Conservation (phyloP, 805 yeast species). For the Ogataea kodamae region DNA sequence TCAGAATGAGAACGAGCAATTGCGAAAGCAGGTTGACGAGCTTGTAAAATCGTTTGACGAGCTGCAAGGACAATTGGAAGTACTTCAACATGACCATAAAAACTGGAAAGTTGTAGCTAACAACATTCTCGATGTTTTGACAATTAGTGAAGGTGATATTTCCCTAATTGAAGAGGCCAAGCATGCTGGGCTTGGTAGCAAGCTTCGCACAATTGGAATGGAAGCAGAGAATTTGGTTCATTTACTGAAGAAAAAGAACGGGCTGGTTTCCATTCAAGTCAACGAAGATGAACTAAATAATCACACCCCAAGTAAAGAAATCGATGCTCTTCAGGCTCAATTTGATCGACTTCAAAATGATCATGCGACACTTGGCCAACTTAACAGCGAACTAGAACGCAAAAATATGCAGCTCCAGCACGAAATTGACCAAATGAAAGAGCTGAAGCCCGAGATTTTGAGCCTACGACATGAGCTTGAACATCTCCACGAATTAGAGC, state of each 20-base stretch:
- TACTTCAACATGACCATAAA: slow-evolving; percentile 16
- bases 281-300: slow-evolving; percentile 14
- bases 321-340: too few species aligned
- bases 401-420: background rate
- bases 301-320: too few species aligned
- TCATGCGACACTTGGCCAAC: background rate
- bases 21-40: slow-evolving; percentile 20
- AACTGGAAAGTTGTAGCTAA: slow-evolving; percentile 14
- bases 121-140: slow-evolving; percentile 11
- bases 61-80: slow-evolving; percentile 18
- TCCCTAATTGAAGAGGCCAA: slow-evolving; percentile 1
- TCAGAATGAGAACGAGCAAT: slow-evolving; percentile 5
- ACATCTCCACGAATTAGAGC: too few species aligned
- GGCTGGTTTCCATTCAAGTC: slow-evolving; percentile 14
- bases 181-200: slow-evolving; percentile 4
- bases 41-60: slow-evolving; percentile 16
- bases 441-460: too few species aligned
- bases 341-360: too few species aligned
- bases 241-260: slow-evolving; percentile 8
- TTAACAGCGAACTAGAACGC: background rate
- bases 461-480: too few species aligned
- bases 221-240: slow-evolving; percentile 4
- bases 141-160: slow-evolving; percentile 2
- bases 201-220: slow-evolving; percentile 4
- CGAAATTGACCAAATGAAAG: background rate